Conservation (phyloP, 768 basidiomycete genomes). For the Paxillus rubicundulus region DNA sequence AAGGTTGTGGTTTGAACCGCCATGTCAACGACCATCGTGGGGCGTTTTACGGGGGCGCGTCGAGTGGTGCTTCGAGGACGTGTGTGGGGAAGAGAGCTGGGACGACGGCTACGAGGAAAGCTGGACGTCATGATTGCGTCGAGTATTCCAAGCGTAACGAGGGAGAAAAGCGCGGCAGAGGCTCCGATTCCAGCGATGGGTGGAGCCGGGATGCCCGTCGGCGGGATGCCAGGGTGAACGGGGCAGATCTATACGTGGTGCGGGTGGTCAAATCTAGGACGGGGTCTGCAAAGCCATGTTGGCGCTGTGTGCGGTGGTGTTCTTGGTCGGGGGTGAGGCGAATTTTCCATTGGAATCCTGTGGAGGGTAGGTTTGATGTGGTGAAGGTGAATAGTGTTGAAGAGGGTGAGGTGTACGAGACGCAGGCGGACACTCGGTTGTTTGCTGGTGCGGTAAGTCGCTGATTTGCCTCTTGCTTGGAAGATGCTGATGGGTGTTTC, state of each 20-base stretch:
- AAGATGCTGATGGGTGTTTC: neutral
- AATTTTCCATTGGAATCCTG: slow-evolving; percentile 51
- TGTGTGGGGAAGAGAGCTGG: slow-evolving; percentile 9
- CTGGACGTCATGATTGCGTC: neutral
- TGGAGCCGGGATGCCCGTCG: slow-evolving; percentile 35
- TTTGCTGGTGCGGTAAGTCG: slow-evolving; percentile 44
- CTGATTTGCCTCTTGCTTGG: neutral
- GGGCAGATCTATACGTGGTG: slow-evolving; percentile 55
- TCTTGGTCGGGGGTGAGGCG: slow-evolving; percentile 56
- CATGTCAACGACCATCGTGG: neutral
- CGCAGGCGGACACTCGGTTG: slow-evolving; percentile 43
- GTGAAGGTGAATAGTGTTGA: slow-evolving; percentile 47
- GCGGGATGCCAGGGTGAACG: slow-evolving; percentile 43
- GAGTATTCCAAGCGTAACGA: neutral
- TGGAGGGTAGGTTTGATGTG: slow-evolving; percentile 36
- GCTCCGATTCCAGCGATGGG: slow-evolving; percentile 3
- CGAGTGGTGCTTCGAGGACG: neutral
- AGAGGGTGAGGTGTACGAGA: slow-evolving; percentile 41
- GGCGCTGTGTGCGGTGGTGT: slow-evolving; percentile 57
- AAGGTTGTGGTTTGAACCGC: slow-evolving; percentile 8
- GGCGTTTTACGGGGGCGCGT: neutral
- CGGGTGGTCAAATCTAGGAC: slow-evolving; percentile 48
- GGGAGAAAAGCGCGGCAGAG: neutral
- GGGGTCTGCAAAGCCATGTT: slow-evolving; percentile 52
- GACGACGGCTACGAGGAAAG: neutral